Conservation (phyloP, 345 rosid genomes). For the Bretschneidera sinensis region DNA sequence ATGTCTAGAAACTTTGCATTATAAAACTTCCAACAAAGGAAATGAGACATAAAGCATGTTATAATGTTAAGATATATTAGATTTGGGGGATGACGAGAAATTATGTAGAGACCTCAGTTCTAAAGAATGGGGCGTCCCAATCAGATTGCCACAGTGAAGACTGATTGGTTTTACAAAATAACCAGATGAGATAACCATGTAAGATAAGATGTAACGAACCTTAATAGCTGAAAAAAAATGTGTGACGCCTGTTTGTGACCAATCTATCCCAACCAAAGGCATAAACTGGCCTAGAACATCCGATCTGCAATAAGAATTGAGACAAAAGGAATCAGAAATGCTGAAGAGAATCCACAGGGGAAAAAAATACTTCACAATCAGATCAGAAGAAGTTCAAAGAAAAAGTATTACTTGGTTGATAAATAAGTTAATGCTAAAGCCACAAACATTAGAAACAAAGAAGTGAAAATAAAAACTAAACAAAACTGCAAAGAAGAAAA, state of each 20-base stretch:
- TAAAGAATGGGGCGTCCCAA: not conserved
- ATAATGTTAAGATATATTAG: not conserved
- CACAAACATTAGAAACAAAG: conserved; percentile 2
- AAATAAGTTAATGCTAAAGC: conserved; percentile 1
- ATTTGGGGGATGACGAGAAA: no score
- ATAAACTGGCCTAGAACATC: conserved; percentile 98
- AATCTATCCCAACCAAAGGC: conserved; percentile 94
- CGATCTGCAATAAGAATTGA: conserved; percentile 50
- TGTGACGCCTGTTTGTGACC: conserved; percentile 95
- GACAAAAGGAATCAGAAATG: conserved; percentile 14
- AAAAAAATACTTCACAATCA: conserved; percentile 9
- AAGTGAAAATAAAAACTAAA: not conserved
- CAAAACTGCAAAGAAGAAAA: not conserved
- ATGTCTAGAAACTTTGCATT: conserved; percentile 4
- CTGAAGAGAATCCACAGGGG: conserved; percentile 7
- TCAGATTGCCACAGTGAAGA: not conserved
- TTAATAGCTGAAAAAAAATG: conserved; percentile 86
- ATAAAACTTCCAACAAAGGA: not conserved
- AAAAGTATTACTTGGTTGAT: not conserved
- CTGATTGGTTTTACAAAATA: conserved; percentile 1
- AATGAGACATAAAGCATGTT: not conserved
- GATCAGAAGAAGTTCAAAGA: conserved; percentile 3
- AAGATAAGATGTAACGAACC: conserved; percentile 43
- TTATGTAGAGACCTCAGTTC: not conserved
- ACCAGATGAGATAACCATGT: not conserved